Percentiles rank a stretch among this genome's conserved stretches.
phyloP scores from a whole-genome alignment of 1,284 basidiomycete genomes.

The Fomitopsis betulina region DNA sequence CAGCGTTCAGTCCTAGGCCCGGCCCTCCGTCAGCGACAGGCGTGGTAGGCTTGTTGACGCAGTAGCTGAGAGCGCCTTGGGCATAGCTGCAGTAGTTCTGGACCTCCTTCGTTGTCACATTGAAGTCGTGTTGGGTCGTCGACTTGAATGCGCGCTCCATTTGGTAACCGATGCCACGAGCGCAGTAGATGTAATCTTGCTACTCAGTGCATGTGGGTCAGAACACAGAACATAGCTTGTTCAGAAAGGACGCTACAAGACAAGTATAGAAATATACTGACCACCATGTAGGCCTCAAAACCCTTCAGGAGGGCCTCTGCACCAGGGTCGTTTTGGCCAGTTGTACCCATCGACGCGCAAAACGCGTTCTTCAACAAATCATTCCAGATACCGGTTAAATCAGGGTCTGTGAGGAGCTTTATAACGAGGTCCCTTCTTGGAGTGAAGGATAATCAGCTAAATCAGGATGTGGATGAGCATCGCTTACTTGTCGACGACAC shows the following conservation, averaged over 20 bases:
- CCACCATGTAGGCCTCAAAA: constrained; percentile 7
- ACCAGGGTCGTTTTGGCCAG: background rate
- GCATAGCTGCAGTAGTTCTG: background rate
- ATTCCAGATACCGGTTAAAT: constrained; percentile 5
- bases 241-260: too few species aligned
- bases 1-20: background rate
- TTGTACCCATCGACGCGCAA: background rate
- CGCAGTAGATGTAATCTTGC: constrained; percentile 10
- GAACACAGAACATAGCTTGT: too few species aligned
- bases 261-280: background rate
- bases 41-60: background rate
- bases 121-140: background rate
- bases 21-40: background rate
- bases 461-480: background rate
- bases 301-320: background rate
- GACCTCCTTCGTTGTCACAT: background rate
- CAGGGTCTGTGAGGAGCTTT: constrained; percentile 1
- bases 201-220: background rate
- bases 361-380: constrained; percentile 1
- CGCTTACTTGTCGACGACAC: background rate
- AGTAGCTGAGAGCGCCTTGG: background rate
- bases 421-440: constrained; percentile 3
- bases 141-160: constrained; percentile 1
- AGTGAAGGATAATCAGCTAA: background rate
- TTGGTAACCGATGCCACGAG: constrained; percentile 1